Evolutionary conservation across 768 basidiomycete genomes (phyloP), one percentile per base, ranked within the genome.

Genomic region (Podaxis sp.): DNA sequence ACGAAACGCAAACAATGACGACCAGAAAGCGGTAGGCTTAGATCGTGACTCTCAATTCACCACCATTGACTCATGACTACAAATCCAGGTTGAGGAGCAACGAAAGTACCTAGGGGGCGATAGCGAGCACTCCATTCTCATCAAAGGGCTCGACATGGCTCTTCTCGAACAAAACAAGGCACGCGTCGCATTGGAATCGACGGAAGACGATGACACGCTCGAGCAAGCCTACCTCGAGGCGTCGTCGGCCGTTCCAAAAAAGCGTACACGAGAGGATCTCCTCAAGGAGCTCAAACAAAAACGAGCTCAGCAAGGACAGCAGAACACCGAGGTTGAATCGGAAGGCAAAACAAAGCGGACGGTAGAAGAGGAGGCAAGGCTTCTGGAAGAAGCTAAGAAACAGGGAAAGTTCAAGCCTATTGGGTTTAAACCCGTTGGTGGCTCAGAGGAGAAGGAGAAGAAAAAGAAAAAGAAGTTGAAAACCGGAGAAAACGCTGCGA

Each of bases 71-170:
- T 59, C 17, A 52, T 15, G 33, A 7, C 38, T 13, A 30, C n/a
- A 24, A 22, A 48, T 56, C n/a, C 65, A 92, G 89, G 78, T 93
- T 17, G 91, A 92, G 59, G 82, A 86, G 59, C 84, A 93, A 70
- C 81, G 94, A 39, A 81, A 79, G 61, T 92, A 91, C 71, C 84
- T 95, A 4, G 93, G 93, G 17, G 92, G 93, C 40, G 93, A 96
- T 72, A 85, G 87, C 46, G 83, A 90, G 63, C 94, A 96, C 71
- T 87, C 92, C 11, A 84, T 95, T 61, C 84, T 95, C 11, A 92
- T 95, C 46, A 96, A 95, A 70, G 93, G 93, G 28, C 86, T 98
- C 52, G 96, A 98, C 71, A 82, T 89, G 66, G 89, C 93, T 0
- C 83, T 97, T 6, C 80, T 97, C 15, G 90, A 93, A 69, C 91